Conservation (phyloP, 148 eudicot genomes). For the Rhododendron mucronatum region DNA sequence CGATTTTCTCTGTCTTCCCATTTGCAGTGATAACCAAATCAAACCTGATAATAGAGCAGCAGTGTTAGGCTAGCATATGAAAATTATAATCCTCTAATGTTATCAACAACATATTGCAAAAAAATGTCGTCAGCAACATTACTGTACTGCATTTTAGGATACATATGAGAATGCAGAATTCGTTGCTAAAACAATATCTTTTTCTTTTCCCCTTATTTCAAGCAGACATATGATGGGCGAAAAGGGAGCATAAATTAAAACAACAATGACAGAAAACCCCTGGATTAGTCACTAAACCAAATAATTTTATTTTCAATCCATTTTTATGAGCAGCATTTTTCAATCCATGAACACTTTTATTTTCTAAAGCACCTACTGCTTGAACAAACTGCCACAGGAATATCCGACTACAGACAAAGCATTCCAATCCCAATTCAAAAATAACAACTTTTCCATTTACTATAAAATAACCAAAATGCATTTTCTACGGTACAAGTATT, state of each 20-base stretch:
- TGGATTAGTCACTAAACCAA: background rate
- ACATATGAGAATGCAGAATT: background rate
- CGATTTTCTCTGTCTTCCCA: constrained; percentile 83
- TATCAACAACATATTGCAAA: background rate
- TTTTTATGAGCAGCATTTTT: background rate
- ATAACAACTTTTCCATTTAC: background rate
- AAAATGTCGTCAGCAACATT: background rate
- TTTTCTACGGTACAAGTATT: background rate
- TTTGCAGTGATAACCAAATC: constrained; percentile 77
- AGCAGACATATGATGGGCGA: background rate
- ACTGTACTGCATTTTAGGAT: background rate
- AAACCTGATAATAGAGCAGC: constrained; percentile 52
- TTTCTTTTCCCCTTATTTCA: background rate
- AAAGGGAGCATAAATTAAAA: background rate
- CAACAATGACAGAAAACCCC: background rate
- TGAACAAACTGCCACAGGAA: background rate
- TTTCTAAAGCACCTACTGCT: background rate
- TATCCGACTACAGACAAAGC: background rate
- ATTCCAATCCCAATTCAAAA: constrained; percentile 3
- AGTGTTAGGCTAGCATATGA: constrained; percentile 12
- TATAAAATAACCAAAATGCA: background rate
- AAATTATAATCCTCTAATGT: background rate
- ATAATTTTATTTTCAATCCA: background rate
- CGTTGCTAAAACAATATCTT: background rate
- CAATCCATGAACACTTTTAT: background rate